These are phyloP conservation scores for Escallonia rubra DNA, from an alignment of 129 eudicot species.

Conservation along the genomic window DNA sequence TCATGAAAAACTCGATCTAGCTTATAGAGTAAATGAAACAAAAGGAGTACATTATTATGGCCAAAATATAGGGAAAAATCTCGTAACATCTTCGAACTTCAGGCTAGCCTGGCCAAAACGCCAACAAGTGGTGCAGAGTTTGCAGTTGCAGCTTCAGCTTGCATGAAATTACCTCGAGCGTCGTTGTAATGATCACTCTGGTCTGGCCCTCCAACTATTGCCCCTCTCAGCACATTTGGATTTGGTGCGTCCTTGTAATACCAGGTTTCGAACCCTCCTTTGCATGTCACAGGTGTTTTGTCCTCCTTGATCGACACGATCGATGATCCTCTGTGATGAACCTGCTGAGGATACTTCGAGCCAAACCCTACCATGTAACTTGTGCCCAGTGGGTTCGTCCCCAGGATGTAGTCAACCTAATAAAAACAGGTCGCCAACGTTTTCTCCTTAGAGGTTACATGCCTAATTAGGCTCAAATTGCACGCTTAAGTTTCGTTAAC, in stretches of 20 bases:
- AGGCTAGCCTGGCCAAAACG: constrained; percentile 19
- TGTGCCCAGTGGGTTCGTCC: constrained; percentile 44
- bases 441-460: no score
- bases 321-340: constrained; percentile 72
- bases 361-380: constrained; percentile 77
- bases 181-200: constrained; percentile 21
- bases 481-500: no score
- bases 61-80: no score
- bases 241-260: constrained; percentile 31
- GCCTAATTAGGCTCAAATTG: no score
- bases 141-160: constrained; percentile 39
- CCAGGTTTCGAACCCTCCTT: constrained; percentile 58
- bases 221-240: constrained; percentile 38
- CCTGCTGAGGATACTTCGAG: constrained; percentile 36
- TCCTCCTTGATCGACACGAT: constrained; percentile 43
- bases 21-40: no score
- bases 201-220: constrained; percentile 43
- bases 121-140: constrained; percentile 37
- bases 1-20: no score
- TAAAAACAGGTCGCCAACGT: neutral
- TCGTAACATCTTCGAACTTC: no score
- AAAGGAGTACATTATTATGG: no score
- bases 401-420: constrained; percentile 60
- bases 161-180: constrained; percentile 28
- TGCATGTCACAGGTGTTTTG: constrained; percentile 51